These are phyloP conservation scores for Candida dajiaensis DNA, from an alignment of 805 yeast genomes.

Conservation along the genomic window DNA sequence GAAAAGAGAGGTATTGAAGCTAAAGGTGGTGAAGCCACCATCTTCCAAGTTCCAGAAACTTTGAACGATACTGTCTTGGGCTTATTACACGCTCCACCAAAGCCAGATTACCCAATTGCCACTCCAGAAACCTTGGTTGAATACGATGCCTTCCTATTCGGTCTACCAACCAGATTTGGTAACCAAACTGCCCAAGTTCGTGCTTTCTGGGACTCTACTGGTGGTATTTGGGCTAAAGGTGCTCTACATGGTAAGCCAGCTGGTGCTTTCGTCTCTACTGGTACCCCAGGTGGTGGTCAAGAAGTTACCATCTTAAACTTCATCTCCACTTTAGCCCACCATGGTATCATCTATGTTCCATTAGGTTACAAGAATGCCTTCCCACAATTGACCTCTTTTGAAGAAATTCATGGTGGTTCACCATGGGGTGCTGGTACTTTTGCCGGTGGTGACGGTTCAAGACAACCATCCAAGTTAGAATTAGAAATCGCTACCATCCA, in stretches of 20 bases:
- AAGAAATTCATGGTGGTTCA: slow-evolving; percentile 72
- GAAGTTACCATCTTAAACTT: slow-evolving; percentile 58
- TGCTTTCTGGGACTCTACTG: slow-evolving; percentile 70
- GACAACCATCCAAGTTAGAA: slow-evolving; percentile 61
- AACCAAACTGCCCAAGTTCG: slow-evolving; percentile 70
- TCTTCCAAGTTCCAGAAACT: slow-evolving; percentile 79
- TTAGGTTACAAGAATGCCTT: slow-evolving; percentile 61
- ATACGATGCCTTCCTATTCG: slow-evolving; percentile 80
- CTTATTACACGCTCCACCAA: slow-evolving; percentile 59
- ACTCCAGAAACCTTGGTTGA: slow-evolving; percentile 47
- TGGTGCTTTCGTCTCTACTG: slow-evolving; percentile 66
- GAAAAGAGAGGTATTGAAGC: slow-evolving; percentile 62
- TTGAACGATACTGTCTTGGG: slow-evolving; percentile 53
- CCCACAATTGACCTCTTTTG: slow-evolving; percentile 46
- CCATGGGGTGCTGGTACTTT: slow-evolving; percentile 85
- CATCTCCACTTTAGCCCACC: slow-evolving; percentile 58
- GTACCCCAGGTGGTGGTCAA: slow-evolving; percentile 73
- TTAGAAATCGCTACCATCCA: slow-evolving; percentile 56
- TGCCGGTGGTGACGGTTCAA: slow-evolving; percentile 72
- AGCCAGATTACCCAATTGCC: slow-evolving; percentile 51
- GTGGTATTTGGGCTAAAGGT: slow-evolving; percentile 69
- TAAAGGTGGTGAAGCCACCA: slow-evolving; percentile 62
- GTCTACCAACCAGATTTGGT: slow-evolving; percentile 85
- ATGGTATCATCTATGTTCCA: slow-evolving; percentile 73
- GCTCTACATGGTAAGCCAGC: slow-evolving; percentile 66